Evolutionary conservation across 2,329 filamentous ascomycete genomes (phyloP).

Genomic region (Drechslera avenae): DNA sequence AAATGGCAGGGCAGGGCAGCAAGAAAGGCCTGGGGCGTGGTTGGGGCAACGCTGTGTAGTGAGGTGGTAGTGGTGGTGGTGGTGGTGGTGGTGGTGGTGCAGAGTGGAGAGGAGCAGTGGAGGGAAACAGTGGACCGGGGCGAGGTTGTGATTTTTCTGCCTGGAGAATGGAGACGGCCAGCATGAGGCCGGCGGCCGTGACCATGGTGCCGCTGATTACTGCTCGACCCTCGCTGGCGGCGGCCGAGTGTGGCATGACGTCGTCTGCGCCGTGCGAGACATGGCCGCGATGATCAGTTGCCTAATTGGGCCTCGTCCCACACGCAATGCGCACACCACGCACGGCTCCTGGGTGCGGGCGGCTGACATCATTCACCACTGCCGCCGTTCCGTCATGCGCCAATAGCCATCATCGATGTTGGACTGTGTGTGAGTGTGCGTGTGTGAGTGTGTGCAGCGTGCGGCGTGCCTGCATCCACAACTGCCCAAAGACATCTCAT

Average conservation of each 20-base stretch:
- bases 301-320: conserved; percentile 3
- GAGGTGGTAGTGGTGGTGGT: conserved; percentile 4
- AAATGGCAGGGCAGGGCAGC: too few relatives aligned
- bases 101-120: background rate
- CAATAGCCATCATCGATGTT: background rate
- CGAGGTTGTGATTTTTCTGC: background rate
- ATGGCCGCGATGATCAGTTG: conserved; percentile 9
- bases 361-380: conserved; percentile 14
- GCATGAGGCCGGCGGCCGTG: background rate
- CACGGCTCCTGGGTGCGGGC: conserved; percentile 1
- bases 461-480: background rate
- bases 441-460: background rate
- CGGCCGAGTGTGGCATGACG: conserved; percentile 10
- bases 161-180: background rate
- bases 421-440: background rate
- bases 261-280: conserved; percentile 6
- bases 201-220: background rate
- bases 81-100: too few relatives aligned
- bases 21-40: too few relatives aligned
- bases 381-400: conserved; percentile 8
- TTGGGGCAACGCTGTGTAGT: background rate
- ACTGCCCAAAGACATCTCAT: too few relatives aligned
- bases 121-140: background rate
- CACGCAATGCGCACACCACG: background rate
- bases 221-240: background rate